phyloP scores from a whole-genome alignment of 495 filamentous ascomycete genomes.

The Tetracladium marchalianum region DNA sequence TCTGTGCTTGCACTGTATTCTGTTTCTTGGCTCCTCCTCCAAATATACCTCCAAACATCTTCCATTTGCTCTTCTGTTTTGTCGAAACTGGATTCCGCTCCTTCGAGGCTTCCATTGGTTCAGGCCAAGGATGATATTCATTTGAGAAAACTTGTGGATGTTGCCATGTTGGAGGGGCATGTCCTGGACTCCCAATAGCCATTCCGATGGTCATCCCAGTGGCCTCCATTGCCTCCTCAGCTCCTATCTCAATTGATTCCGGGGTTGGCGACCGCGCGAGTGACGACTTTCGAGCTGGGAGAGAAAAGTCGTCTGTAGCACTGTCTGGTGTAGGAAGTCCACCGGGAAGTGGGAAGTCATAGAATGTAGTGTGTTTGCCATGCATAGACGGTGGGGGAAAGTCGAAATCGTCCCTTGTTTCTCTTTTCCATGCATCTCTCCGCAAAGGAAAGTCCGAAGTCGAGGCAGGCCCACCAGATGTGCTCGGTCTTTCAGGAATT shows the following conservation, averaged over 20 bases:
- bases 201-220: slow-evolving; percentile 35
- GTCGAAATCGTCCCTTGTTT: slow-evolving; percentile 41
- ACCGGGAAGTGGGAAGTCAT: slow-evolving; percentile 23
- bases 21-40: slow-evolving; percentile 25
- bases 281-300: slow-evolving; percentile 14
- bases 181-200: slow-evolving; percentile 46
- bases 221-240: slow-evolving; percentile 15
- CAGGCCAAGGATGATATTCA: slow-evolving; percentile 5
- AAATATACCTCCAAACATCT: slow-evolving; percentile 37
- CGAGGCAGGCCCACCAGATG: slow-evolving; percentile 13
- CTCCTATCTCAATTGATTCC: slow-evolving; percentile 28
- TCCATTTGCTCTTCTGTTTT: slow-evolving; percentile 35
- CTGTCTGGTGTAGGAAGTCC: slow-evolving; percentile 33
- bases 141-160: slow-evolving; percentile 7
- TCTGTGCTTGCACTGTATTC: slow-evolving; percentile 12
- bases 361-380: slow-evolving; percentile 20
- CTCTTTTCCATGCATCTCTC: slow-evolving; percentile 19
- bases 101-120: slow-evolving; percentile 18
- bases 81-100: slow-evolving; percentile 19
- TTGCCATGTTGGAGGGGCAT: slow-evolving; percentile 13
- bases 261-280: slow-evolving; percentile 25
- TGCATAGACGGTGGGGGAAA: slow-evolving; percentile 20
- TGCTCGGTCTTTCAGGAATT: slow-evolving; percentile 16
- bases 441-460: slow-evolving; percentile 3
- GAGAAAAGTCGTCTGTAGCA: slow-evolving; percentile 23